Conservation (phyloP, 2,329 filamentous ascomycete genomes). For the Aspergillus neoniger region DNA sequence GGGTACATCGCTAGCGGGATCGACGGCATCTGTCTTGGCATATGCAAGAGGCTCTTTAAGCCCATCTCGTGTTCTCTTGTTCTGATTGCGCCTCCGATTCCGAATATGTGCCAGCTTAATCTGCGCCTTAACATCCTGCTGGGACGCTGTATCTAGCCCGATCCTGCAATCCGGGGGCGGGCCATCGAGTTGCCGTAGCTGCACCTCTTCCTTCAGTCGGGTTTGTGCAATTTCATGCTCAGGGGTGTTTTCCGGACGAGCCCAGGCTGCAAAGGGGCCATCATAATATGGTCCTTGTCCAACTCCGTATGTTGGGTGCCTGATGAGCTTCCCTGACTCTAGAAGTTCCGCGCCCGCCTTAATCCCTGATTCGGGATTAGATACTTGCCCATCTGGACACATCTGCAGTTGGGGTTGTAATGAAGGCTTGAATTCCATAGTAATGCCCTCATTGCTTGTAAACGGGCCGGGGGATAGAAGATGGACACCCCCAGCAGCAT, state of each 20-base stretch:
- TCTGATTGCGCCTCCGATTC: slow-evolving; percentile 24
- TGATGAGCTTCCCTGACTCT: slow-evolving; percentile 34
- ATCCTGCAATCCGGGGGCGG: slow-evolving; percentile 20
- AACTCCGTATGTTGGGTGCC: slow-evolving; percentile 41
- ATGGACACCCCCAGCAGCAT: slow-evolving; percentile 57
- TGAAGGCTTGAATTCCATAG: slow-evolving; percentile 31
- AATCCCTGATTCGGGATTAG: slow-evolving; percentile 29
- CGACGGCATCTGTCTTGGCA: slow-evolving; percentile 14
- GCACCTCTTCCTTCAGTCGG: slow-evolving; percentile 28
- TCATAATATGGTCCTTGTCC: slow-evolving; percentile 44
- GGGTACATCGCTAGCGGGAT: slow-evolving; percentile 25
- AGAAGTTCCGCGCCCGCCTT: slow-evolving; percentile 32
- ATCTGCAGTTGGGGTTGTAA: slow-evolving; percentile 12
- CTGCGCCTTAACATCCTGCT: slow-evolving; percentile 23
- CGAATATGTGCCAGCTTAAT: slow-evolving; percentile 32
- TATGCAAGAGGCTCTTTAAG: not conserved
- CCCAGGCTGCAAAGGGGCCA: slow-evolving; percentile 46
- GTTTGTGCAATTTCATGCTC: slow-evolving; percentile 24
- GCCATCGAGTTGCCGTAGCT: slow-evolving; percentile 36
- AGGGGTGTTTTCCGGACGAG: slow-evolving; percentile 31
- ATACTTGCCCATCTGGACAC: slow-evolving; percentile 6
- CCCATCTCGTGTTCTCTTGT: slow-evolving; percentile 23
- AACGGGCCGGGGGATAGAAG: slow-evolving; percentile 47
- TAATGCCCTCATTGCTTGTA: slow-evolving; percentile 20
- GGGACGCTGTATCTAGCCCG: slow-evolving; percentile 23